Percentiles rank a stretch among this genome's conserved stretches.
phyloP scores from a whole-genome alignment of 805 yeast species.

The Starmerella apis region DNA sequence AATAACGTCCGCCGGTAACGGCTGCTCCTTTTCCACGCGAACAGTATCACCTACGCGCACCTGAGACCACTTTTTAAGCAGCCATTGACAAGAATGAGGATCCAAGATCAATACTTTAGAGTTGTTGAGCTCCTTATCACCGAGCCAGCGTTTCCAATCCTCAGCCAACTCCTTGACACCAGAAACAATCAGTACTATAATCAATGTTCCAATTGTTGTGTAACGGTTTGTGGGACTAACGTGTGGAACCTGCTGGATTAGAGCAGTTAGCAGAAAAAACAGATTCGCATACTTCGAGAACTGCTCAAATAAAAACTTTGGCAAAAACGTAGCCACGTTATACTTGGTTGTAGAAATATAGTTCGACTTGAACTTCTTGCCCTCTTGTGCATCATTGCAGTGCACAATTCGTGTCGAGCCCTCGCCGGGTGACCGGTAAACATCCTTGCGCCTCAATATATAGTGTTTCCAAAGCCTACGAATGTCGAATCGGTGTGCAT shows the following conservation, averaged over 20 bases:
- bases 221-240: slow-evolving; percentile 94
- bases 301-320: slow-evolving; percentile 91
- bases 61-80: slow-evolving; percentile 66
- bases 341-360: slow-evolving; percentile 93
- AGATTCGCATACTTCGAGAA: slow-evolving; percentile 94
- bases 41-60: slow-evolving; percentile 88
- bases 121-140: slow-evolving; percentile 81
- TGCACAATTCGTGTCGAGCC: slow-evolving; percentile 56
- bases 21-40: slow-evolving; percentile 71
- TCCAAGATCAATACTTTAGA: slow-evolving; percentile 57
- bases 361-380: slow-evolving; percentile 48
- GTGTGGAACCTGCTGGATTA: slow-evolving; percentile 92
- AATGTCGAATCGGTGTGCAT: slow-evolving; percentile 30
- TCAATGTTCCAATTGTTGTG: slow-evolving; percentile 86
- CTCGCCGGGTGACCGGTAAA: background rate
- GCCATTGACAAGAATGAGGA: slow-evolving; percentile 52
- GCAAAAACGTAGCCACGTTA: slow-evolving; percentile 83
- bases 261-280: slow-evolving; percentile 83
- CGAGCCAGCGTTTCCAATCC: slow-evolving; percentile 75
- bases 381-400: slow-evolving; percentile 55
- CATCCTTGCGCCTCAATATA: slow-evolving; percentile 25
- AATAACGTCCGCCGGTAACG: slow-evolving; percentile 87
- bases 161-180: slow-evolving; percentile 87
- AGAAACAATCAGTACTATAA: slow-evolving; percentile 76
- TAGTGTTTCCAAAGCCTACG: slow-evolving; percentile 28